Percentiles rank a stretch among this genome's conserved stretches.
phyloP scores from a whole-genome alignment of 176 grass and related monocot species.

The Oryza coarctata region DNA sequence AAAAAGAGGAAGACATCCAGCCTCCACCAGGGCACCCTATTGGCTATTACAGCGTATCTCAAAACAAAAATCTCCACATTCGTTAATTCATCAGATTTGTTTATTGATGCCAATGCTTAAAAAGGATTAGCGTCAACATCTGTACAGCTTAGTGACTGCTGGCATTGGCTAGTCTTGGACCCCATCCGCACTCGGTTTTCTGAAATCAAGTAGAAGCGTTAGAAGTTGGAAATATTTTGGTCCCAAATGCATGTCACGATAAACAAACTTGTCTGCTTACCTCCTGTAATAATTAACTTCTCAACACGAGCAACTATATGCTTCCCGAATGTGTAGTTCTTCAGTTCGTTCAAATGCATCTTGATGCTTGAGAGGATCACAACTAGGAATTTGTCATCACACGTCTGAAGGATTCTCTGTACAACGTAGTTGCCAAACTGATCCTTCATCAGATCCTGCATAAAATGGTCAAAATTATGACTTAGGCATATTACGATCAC shows the following conservation, averaged over 20 bases:
- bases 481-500: not conserved
- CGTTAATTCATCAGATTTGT: not conserved
- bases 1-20: not conserved
- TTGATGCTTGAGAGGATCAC: constrained; percentile 87
- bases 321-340: constrained; percentile 95
- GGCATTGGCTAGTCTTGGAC: constrained; percentile 13
- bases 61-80: not conserved
- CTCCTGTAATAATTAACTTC: constrained; percentile 89
- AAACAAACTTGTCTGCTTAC: constrained; percentile 25
- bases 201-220: not conserved
- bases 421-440: constrained; percentile 99
- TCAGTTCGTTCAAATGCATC: constrained; percentile 83
- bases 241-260: not conserved
- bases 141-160: constrained; percentile 18
- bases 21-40: constrained; percentile 6
- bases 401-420: constrained; percentile 88
- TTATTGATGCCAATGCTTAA: constrained; percentile 17
- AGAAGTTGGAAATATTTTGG: not conserved
- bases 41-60: constrained; percentile 19
- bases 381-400: constrained; percentile 81
- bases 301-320: constrained; percentile 92
- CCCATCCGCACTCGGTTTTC: constrained; percentile 43
- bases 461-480: not conserved
- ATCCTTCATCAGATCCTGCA: constrained; percentile 94
- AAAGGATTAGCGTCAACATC: constrained; percentile 25